phyloP scores from a whole-genome alignment of 2,329 filamentous ascomycete species.

The Fusarium mundagurra region DNA sequence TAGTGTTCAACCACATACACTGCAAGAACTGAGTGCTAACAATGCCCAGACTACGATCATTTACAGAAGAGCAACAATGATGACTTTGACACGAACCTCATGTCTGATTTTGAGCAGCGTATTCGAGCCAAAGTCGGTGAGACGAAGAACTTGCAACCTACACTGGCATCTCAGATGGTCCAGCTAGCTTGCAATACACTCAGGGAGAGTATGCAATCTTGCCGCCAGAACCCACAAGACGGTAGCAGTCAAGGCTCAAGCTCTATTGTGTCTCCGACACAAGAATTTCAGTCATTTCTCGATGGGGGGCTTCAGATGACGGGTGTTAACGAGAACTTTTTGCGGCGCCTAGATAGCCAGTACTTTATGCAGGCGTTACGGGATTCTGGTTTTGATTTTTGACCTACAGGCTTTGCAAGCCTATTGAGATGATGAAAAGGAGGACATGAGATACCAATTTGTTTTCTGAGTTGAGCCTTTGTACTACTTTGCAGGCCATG shows the following conservation, averaged over 20 bases:
- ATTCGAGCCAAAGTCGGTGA: background rate
- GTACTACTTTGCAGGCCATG: background rate
- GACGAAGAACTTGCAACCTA: background rate
- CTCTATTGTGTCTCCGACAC: background rate
- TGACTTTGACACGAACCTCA: background rate
- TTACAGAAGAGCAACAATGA: background rate
- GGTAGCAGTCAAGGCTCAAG: background rate
- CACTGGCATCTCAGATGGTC: background rate
- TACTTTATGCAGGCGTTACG: background rate
- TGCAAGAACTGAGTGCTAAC: background rate
- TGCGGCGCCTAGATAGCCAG: background rate
- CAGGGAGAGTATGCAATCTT: slow-evolving; percentile 1
- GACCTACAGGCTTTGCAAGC: background rate
- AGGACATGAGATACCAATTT: slow-evolving; percentile 15
- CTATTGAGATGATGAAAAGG: background rate
- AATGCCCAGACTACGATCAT: slow-evolving; percentile 9
- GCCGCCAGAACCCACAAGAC: background rate
- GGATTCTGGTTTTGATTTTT: background rate
- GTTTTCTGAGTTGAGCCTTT: background rate
- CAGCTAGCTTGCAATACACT: background rate
- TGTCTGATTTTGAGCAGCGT: background rate
- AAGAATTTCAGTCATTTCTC: background rate
- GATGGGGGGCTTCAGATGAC: background rate
- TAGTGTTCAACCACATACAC: slow-evolving; percentile 3
- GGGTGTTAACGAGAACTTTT: background rate